Percentiles rank a stretch among this genome's conserved stretches.
Conservation (phyloP, 2,329 filamentous ascomycete genomes). For the Fusarium xyrophilum region DNA sequence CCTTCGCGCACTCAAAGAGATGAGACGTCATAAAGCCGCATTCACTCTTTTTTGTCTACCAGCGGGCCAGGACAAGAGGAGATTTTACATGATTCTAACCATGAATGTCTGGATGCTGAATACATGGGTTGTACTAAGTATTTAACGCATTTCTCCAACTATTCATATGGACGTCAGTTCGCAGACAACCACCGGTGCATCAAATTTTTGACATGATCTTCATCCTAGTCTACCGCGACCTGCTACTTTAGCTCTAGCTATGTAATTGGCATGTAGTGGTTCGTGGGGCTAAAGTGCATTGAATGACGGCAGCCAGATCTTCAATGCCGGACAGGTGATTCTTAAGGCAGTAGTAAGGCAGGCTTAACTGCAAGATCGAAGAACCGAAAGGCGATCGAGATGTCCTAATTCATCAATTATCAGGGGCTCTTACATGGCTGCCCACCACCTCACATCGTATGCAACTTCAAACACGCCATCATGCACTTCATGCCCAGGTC, state of each 20-base stretch:
- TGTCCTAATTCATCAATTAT: conserved; percentile 4
- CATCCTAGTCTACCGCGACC: conserved; percentile 17
- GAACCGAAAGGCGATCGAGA: conserved; percentile 26
- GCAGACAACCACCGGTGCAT: neutral
- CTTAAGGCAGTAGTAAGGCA: conserved; percentile 32
- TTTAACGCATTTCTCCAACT: neutral
- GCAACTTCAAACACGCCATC: conserved; percentile 24
- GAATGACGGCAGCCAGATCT: conserved; percentile 23
- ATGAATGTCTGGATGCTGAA: neutral
- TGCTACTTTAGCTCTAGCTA: conserved; percentile 3
- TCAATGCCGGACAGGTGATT: conserved; percentile 29
- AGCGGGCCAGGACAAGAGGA: conserved; percentile 3
- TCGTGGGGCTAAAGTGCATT: conserved; percentile 29
- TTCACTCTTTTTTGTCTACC: conserved; percentile 7
- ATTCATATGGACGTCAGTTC: neutral
- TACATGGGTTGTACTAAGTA: neutral
- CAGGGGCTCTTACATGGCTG: conserved; percentile 6
- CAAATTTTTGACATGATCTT: neutral
- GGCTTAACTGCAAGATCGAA: conserved; percentile 29
- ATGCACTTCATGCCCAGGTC: conserved; percentile 9
- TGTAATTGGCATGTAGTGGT: conserved; percentile 34
- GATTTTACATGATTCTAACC: neutral
- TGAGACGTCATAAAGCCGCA: conserved; percentile 31
- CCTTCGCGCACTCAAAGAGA: too few species aligned
- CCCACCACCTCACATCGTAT: conserved; percentile 1